Evolutionary conservation across 257 asterid genomes (phyloP).

Genomic region (Solanum habrochaites): DNA sequence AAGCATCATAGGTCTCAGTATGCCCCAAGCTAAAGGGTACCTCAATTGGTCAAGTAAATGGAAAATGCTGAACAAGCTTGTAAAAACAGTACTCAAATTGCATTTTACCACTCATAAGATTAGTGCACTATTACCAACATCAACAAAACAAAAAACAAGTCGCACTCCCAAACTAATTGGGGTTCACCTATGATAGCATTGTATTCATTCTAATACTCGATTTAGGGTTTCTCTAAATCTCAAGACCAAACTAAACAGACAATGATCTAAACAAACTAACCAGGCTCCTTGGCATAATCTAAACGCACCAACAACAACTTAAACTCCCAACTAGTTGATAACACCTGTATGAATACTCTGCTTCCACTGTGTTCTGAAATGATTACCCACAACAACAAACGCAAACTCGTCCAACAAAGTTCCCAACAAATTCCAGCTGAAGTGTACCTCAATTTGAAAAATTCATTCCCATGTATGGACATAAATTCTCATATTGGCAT

Average conservation of each 20-base stretch:
- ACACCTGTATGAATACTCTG: not conserved
- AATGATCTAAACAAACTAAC: not conserved
- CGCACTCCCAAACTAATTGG: not conserved
- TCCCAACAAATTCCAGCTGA: not conserved
- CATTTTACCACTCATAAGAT: not conserved
- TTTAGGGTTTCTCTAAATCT: not conserved
- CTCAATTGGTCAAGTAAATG: not conserved
- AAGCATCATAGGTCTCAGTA: not conserved
- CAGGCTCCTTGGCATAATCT: not conserved
- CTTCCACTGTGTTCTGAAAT: not conserved
- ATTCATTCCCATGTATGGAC: not conserved
- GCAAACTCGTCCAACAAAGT: not conserved
- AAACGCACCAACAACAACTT: not conserved
- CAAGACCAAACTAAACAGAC: not conserved
- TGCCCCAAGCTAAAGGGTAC: not conserved
- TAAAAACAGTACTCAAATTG: not conserved
- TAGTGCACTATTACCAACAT: not conserved
- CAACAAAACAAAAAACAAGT: not conserved
- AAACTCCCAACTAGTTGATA: not conserved
- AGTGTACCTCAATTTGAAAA: not conserved
- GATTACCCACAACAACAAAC: not conserved
- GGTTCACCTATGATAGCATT: not conserved
- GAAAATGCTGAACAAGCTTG: not conserved
- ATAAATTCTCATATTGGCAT: not conserved
- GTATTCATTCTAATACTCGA: not conserved